Base-by-base conservation (phyloP, 2,329 filamentous ascomycete species). In the Botrytis galanthina region DNA sequence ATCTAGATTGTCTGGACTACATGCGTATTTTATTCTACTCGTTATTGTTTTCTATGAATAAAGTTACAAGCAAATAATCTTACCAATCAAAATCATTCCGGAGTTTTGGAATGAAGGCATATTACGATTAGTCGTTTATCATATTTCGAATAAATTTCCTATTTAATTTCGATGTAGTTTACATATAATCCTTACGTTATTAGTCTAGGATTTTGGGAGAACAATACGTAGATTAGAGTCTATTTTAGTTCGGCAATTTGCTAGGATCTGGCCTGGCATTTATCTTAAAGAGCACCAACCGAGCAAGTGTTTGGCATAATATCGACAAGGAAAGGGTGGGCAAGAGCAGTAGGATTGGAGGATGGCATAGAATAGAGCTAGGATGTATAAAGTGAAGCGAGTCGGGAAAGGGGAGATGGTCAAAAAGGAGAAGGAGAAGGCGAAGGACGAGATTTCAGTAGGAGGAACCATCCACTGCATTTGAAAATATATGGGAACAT, bases 171-270 rank as follows among this genome's bases (percentile, higher is more conserved):
- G 39, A 42, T 42, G 39, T 14, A 14, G 39, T 14, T 42, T 9
- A 42, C 14, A 42, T 14, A 42, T 14, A 39, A 39, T 39, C 12
- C 39, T 39, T 12, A 39, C 10, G 10, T 10, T 39, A 1, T 39
- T 39, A 1, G 37, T 39, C 37, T 39, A 39, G 37, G 22, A 54
- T n/a, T 7, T n/a, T n/a, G 5, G 3, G 14, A 7, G 26, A 3
- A 54, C 3, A 54, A n/a, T n/a, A 14, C 0, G 10, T 51, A 0
- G 22, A 51, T 51, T 51, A 1, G 4, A n/a, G 1, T 1, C 1
- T 12, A n/a, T 14, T 26, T 10, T 26, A 12, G 46, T 51, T 51
- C 46, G 46, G 12, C 12, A n/a, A 51, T n/a, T n/a, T n/a, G 26
- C 26, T 51, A n/a, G 9, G 22, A 14, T 54, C 26, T 54, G 12